Evolutionary conservation across 805 yeast genomes (phyloP).

Genomic region (Candida hungchunana): DNA sequence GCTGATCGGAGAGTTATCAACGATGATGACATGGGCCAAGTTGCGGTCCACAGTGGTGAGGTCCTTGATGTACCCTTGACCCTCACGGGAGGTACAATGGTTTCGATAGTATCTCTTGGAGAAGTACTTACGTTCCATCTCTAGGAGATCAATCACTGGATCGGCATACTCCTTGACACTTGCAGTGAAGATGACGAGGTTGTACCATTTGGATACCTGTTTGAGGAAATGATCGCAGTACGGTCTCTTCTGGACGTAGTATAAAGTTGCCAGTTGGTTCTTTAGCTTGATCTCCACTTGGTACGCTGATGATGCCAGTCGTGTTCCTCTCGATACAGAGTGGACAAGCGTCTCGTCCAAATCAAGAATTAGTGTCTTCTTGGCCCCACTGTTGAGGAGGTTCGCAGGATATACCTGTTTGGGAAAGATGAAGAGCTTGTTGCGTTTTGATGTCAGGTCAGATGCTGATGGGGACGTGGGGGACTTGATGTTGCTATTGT

Average conservation of each 20-base stretch:
- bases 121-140: constrained; percentile 54
- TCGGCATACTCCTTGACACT: constrained; percentile 94
- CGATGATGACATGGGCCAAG: constrained; percentile 64
- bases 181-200: constrained; percentile 89
- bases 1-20: constrained; percentile 92
- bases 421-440: constrained; percentile 29
- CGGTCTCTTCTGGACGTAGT: constrained; percentile 90
- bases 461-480: constrained; percentile 24
- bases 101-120: constrained; percentile 66
- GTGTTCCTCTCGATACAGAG: constrained; percentile 64
- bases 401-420: constrained; percentile 39
- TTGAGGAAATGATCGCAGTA: constrained; percentile 80
- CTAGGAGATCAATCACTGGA: constrained; percentile 92
- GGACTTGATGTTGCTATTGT: constrained; percentile 18
- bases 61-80: constrained; percentile 86
- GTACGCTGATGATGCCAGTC: constrained; percentile 41
- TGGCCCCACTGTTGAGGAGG: constrained; percentile 34
- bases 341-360: constrained; percentile 94
- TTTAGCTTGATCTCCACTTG: constrained; percentile 78
- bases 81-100: constrained; percentile 72
- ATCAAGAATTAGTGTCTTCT: constrained; percentile 78
- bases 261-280: constrained; percentile 70
- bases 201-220: constrained; percentile 81
- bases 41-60: constrained; percentile 46
- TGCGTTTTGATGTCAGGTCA: constrained; percentile 10